A percentile compares a stretch with the other conserved stretches of the same genome.
phyloP scores from a whole-genome alignment of 2,329 filamentous ascomycete genomes.

The Fonsecaea nubica region DNA sequence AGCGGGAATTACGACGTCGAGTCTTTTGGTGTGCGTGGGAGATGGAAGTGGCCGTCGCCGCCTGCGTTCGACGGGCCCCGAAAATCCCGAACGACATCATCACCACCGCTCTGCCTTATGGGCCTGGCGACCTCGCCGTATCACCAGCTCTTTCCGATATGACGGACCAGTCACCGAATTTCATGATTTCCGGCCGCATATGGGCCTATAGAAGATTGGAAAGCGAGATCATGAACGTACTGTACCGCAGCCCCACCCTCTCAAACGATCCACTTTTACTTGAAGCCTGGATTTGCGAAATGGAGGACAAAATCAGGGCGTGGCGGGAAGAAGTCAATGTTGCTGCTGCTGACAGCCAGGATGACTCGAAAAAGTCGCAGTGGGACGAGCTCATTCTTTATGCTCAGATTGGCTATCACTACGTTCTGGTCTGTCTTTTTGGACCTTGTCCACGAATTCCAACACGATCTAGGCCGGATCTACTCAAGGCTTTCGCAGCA shows the following conservation, averaged over 20 bases:
- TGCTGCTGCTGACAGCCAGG: too few species aligned
- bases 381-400: conserved; percentile 25
- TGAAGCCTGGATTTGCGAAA: too few species aligned
- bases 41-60: conserved; percentile 25
- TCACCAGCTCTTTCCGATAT: too few species aligned
- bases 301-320: too few species aligned
- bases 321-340: too few species aligned
- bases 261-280: too few species aligned
- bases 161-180: too few species aligned
- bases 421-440: conserved; percentile 21
- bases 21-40: conserved; percentile 63
- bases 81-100: conserved; percentile 19
- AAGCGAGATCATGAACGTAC: too few species aligned
- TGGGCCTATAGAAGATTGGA: too few species aligned
- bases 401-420: conserved; percentile 24
- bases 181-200: too few species aligned
- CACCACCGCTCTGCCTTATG: conserved; percentile 6
- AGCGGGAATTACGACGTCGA: conserved; percentile 77
- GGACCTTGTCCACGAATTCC: conserved; percentile 15
- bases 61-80: conserved; percentile 12
- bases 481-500: conserved; percentile 22
- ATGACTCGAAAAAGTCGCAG: conserved; percentile 10
- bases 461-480: conserved; percentile 2
- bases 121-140: too few species aligned
- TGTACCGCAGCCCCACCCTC: too few species aligned